phyloP scores from a whole-genome alignment of 2,329 filamentous ascomycete species.

The Fusarium anguioides region DNA sequence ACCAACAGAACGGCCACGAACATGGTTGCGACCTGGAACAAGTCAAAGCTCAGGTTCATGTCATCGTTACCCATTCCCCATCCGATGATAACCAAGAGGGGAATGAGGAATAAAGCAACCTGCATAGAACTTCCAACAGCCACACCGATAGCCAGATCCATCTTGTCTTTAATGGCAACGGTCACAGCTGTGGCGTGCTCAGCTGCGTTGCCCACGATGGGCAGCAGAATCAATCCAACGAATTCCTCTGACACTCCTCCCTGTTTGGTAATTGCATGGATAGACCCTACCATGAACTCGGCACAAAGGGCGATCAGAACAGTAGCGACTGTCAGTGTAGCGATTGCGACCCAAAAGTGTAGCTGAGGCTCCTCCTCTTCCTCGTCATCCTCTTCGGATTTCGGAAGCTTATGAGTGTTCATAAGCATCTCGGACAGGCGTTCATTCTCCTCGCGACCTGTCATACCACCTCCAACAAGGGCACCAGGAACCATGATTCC shows the following conservation, averaged over 20 bases:
- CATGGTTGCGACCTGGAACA: slow-evolving; percentile 86
- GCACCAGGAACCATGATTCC: slow-evolving; percentile 56
- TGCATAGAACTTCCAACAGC: slow-evolving; percentile 85
- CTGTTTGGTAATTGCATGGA: slow-evolving; percentile 71
- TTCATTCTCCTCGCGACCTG: slow-evolving; percentile 52
- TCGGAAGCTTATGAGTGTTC: slow-evolving; percentile 52
- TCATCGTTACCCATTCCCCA: slow-evolving; percentile 78
- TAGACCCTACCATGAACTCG: slow-evolving; percentile 81
- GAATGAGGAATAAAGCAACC: slow-evolving; percentile 82
- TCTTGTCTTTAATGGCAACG: slow-evolving; percentile 85
- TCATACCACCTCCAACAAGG: slow-evolving; percentile 52
- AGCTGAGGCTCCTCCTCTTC: slow-evolving; percentile 77
- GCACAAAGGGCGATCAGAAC: slow-evolving; percentile 84
- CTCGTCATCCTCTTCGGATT: slow-evolving; percentile 69
- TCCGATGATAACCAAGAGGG: slow-evolving; percentile 79
- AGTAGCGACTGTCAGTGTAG: slow-evolving; percentile 77
- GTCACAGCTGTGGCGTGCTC: slow-evolving; percentile 85
- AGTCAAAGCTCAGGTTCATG: slow-evolving; percentile 88
- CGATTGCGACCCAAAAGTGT: slow-evolving; percentile 75
- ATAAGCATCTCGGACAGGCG: slow-evolving; percentile 59
- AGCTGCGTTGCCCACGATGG: slow-evolving; percentile 85
- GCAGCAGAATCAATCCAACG: slow-evolving; percentile 81
- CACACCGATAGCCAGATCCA: slow-evolving; percentile 84
- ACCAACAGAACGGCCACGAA: slow-evolving; percentile 87
- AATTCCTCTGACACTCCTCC: slow-evolving; percentile 76